These are phyloP conservation scores for Geopyxis carbonaria DNA, from an alignment of 495 filamentous ascomycete species.

Conservation along the genomic window DNA sequence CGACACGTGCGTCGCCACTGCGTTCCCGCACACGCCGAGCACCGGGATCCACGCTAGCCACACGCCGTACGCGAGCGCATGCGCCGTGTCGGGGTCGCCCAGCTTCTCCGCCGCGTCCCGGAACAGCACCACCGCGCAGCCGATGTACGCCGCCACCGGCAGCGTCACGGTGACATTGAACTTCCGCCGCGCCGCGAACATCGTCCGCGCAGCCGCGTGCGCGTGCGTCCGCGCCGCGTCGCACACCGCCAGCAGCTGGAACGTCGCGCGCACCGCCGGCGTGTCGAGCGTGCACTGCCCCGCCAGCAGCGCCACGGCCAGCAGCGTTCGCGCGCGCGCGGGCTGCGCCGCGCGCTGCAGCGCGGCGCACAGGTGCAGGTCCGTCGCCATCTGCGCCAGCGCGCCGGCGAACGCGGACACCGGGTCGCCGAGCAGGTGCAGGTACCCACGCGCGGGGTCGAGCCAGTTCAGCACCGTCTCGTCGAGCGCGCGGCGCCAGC, in stretches of 20 bases:
- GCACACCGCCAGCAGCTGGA: slow-evolving; percentile 17
- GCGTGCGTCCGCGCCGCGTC: slow-evolving; percentile 16
- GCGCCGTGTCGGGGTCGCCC: slow-evolving; percentile 21
- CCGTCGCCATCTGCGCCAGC: slow-evolving; percentile 17
- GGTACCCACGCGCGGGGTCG: slow-evolving; percentile 12
- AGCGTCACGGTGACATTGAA: slow-evolving; percentile 23
- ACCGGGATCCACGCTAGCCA: slow-evolving; percentile 25
- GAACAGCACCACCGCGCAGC: slow-evolving; percentile 21
- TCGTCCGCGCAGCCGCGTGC: slow-evolving; percentile 17
- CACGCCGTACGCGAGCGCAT: slow-evolving; percentile 24
- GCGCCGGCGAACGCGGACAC: slow-evolving; percentile 21
- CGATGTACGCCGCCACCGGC: slow-evolving; percentile 22
- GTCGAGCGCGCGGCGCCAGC: background rate
- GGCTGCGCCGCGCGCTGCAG: slow-evolving; percentile 10
- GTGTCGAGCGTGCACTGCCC: slow-evolving; percentile 15
- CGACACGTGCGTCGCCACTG: slow-evolving; percentile 22
- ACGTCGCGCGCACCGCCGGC: slow-evolving; percentile 9
- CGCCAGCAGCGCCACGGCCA: slow-evolving; percentile 17
- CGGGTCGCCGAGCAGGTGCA: slow-evolving; percentile 20
- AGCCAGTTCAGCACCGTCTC: slow-evolving; percentile 18
- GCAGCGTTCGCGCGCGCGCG: slow-evolving; percentile 12
- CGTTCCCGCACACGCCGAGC: slow-evolving; percentile 22
- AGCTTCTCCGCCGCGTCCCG: slow-evolving; percentile 23
- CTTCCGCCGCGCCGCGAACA: slow-evolving; percentile 22
- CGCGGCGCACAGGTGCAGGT: slow-evolving; percentile 14